phyloP scores from a whole-genome alignment of 1,284 basidiomycete genomes.

The Leccinum proximum region DNA sequence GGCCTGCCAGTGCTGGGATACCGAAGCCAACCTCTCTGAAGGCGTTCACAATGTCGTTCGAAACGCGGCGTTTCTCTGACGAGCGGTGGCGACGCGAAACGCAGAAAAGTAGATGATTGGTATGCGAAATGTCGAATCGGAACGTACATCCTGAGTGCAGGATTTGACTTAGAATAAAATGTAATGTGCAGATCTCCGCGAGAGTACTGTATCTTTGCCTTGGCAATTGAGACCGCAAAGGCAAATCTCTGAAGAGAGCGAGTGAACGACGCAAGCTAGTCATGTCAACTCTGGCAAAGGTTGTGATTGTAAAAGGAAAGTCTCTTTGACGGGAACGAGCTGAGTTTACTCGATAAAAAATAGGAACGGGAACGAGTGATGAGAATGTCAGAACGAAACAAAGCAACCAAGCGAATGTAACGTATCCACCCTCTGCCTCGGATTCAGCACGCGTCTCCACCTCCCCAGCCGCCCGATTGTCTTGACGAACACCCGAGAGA shows the following conservation, averaged over 20 bases:
- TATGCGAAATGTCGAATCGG: constrained; percentile 45
- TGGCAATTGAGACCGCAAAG: no score
- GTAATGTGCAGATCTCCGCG: constrained; percentile 15
- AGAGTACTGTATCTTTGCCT: no score
- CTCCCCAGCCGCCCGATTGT: constrained; percentile 69
- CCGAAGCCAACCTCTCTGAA: constrained; percentile 80
- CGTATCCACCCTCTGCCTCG: constrained; percentile 39
- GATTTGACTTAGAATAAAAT: background rate
- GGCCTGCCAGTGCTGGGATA: constrained; percentile 47
- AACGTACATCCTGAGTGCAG: constrained; percentile 21
- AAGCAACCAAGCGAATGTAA: background rate
- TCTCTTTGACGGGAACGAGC: background rate
- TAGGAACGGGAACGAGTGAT: background rate
- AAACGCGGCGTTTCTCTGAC: constrained; percentile 58
- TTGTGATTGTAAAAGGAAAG: background rate
- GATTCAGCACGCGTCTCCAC: constrained; percentile 77
- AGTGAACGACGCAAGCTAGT: constrained; percentile 10
- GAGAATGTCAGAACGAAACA: background rate
- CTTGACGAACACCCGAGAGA: no score
- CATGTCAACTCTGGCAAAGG: no score
- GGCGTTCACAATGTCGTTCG: constrained; percentile 68
- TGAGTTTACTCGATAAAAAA: no score
- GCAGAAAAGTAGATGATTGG: constrained; percentile 78
- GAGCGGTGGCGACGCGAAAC: constrained; percentile 50
- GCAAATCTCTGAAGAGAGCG: no score